Percentiles rank a stretch among this genome's conserved stretches.
Evolutionary conservation across 2,329 filamentous ascomycete genomes (phyloP).

Genomic region (Rhynchosporium secalis): DNA sequence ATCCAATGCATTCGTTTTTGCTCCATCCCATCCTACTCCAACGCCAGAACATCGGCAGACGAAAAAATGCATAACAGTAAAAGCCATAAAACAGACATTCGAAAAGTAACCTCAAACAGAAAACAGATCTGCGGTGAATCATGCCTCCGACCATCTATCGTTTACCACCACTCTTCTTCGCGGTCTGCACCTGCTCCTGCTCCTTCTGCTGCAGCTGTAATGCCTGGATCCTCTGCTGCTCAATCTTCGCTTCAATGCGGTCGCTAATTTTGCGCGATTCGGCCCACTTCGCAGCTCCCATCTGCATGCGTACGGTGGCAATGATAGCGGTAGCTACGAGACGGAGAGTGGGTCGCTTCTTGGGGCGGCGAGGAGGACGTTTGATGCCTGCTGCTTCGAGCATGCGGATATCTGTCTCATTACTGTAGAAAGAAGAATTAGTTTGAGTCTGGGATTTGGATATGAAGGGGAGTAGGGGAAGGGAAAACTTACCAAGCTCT

Average conservation of each 20-base stretch:
- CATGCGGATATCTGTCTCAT: slow-evolving; percentile 85
- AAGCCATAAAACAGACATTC: background rate
- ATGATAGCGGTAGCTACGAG: slow-evolving; percentile 50
- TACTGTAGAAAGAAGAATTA: slow-evolving; percentile 55
- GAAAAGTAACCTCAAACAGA: background rate
- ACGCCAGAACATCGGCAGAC: background rate
- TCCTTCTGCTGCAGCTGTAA: slow-evolving; percentile 7
- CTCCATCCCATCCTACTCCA: background rate
- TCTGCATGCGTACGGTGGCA: slow-evolving; percentile 52
- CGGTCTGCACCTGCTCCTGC: slow-evolving; percentile 4
- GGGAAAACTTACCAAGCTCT: slow-evolving; percentile 76
- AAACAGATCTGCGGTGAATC: background rate
- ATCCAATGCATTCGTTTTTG: slow-evolving; percentile 9
- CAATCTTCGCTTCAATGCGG: slow-evolving; percentile 32
- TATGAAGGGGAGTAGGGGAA: slow-evolving; percentile 8
- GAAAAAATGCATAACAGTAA: background rate
- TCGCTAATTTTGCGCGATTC: slow-evolving; percentile 49
- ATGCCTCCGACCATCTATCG: background rate
- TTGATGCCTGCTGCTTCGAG: slow-evolving; percentile 72
- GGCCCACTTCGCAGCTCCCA: slow-evolving; percentile 50
- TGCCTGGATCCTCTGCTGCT: slow-evolving; percentile 31
- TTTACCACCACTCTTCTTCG: slow-evolving; percentile 6
- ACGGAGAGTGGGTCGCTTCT: slow-evolving; percentile 42
- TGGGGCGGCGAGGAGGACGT: slow-evolving; percentile 19
- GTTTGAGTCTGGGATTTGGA: background rate